Evolutionary conservation across 2,329 filamentous ascomycete genomes (phyloP).

Genomic region (Xylariaceae sp.): DNA sequence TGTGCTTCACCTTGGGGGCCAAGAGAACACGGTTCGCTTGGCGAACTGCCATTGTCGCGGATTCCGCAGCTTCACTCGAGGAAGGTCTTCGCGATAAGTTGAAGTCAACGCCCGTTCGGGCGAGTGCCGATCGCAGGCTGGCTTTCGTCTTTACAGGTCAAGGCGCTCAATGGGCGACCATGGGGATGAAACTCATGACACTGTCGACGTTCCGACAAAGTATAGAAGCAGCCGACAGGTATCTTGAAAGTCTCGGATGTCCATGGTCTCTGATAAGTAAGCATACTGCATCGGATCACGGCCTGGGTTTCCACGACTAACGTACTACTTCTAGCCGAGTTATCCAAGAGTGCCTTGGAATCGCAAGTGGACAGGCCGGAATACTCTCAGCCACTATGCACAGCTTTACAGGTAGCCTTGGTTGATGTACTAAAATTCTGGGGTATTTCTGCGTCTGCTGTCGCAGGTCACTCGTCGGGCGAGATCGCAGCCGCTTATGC

Average conservation of each 20-base stretch:
- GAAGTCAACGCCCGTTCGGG: neutral
- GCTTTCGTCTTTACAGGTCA: constrained; percentile 39
- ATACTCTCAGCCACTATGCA: constrained; percentile 17
- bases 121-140: neutral
- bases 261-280: constrained; percentile 3
- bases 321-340: constrained; percentile 8
- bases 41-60: neutral
- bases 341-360: constrained; percentile 6
- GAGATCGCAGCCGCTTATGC: constrained; percentile 39
- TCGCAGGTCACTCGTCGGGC: constrained; percentile 35
- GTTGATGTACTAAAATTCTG: constrained; percentile 31
- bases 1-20: too few relatives aligned
- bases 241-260: constrained; percentile 2
- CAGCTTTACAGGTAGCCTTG: constrained; percentile 31
- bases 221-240: constrained; percentile 7
- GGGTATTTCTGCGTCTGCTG: constrained; percentile 25
- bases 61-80: neutral
- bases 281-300: neutral
- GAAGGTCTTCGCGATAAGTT: neutral
- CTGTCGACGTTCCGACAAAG: constrained; percentile 5
- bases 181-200: constrained; percentile 29
- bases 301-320: neutral
- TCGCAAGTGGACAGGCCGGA: constrained; percentile 8
- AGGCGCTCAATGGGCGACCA: constrained; percentile 40
- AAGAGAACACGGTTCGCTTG: too few relatives aligned